Evolutionary conservation across 2,329 filamentous ascomycete genomes (phyloP), one percentile per base, ranked within the genome.

Genomic region (Epichloe aotearoae): DNA sequence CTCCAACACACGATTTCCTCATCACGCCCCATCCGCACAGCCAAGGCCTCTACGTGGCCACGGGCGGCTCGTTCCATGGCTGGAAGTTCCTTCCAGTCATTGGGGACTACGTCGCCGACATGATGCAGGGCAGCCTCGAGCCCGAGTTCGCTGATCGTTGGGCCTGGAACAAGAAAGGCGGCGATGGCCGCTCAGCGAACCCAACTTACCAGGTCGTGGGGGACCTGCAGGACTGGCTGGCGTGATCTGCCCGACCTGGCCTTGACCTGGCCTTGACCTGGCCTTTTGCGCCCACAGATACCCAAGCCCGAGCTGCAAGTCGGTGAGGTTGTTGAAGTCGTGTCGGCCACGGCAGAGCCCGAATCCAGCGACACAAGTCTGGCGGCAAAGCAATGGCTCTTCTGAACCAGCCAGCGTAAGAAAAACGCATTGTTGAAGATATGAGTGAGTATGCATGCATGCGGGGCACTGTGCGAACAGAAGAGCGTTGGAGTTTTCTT

Each of bases 31-130:
- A 78, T 53, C 62, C 69, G 5, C 64, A 70, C 56, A 79, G 54
- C 52, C 57, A 60, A 39, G 77, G 77, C 52, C 62, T 84, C 14
- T 82, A 75, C 61, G 61, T 85, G 23, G 80, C 80, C 0, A 76
- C 75, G 0, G 80, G 77, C 12, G 80, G 81, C 1, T 82, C 78
- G 12, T 81, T 83, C 55, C 80, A 84, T 59, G 74, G 75, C 33
- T 83, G 76, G 73, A 83, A 84, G 61, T 82, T 84, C 58, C 66
- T 84, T 26, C 80, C 80, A 1, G 75, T 75, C 23, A 75, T 82
- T 55, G 80, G 80, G 3, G 73, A 76, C 52, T 83, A 83, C 61
- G 68, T 80, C 51, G 66, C 70, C 33, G 70, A 77, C 55, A 69
- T 74, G 66, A 61, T 74, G 59, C 60, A 70, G 48, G 69, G 67